Conservation (phyloP, 2,329 filamentous ascomycete genomes). For the Clonostachys chloroleuca region DNA sequence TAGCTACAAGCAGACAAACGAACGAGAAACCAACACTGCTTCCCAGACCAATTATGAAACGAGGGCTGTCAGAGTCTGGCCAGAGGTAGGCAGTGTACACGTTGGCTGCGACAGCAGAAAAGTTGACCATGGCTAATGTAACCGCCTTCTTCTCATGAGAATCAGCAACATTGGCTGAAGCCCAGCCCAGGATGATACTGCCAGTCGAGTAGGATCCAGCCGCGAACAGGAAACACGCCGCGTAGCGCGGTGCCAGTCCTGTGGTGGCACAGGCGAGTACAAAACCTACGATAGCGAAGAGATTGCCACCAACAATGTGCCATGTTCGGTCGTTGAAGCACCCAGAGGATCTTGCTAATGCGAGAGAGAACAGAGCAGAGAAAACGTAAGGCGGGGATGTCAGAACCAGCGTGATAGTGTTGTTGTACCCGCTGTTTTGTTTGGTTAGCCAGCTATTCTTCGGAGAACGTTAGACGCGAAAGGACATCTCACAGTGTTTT, state of each 20-base stretch:
- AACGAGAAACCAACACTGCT: too few relatives aligned
- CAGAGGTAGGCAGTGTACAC: slow-evolving; percentile 22
- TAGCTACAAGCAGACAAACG: too few relatives aligned
- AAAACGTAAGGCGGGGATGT: too few relatives aligned
- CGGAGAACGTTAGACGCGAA: too few relatives aligned
- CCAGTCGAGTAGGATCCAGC: slow-evolving; percentile 25
- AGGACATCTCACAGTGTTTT: too few relatives aligned
- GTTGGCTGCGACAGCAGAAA: slow-evolving; percentile 27
- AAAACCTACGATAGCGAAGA: slow-evolving; percentile 31
- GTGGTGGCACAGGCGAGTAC: slow-evolving; percentile 15
- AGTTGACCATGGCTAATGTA: slow-evolving; percentile 28
- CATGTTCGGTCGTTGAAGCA: slow-evolving; percentile 35
- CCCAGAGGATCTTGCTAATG: slow-evolving; percentile 11
- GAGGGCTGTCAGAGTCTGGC: too few relatives aligned
- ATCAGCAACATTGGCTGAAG: slow-evolving; percentile 24
- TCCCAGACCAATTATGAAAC: too few relatives aligned
- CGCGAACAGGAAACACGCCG: slow-evolving; percentile 21
- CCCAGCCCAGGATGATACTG: slow-evolving; percentile 30
- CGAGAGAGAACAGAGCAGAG: too few relatives aligned
- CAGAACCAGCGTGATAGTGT: too few relatives aligned
- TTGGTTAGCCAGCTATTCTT: too few relatives aligned
- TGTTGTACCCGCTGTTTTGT: too few relatives aligned
- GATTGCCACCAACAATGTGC: slow-evolving; percentile 34
- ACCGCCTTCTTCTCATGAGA: slow-evolving; percentile 33
- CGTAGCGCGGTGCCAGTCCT: slow-evolving; percentile 17